phyloP scores from a whole-genome alignment of 345 rosid species.

The Syzygium aromaticum region DNA sequence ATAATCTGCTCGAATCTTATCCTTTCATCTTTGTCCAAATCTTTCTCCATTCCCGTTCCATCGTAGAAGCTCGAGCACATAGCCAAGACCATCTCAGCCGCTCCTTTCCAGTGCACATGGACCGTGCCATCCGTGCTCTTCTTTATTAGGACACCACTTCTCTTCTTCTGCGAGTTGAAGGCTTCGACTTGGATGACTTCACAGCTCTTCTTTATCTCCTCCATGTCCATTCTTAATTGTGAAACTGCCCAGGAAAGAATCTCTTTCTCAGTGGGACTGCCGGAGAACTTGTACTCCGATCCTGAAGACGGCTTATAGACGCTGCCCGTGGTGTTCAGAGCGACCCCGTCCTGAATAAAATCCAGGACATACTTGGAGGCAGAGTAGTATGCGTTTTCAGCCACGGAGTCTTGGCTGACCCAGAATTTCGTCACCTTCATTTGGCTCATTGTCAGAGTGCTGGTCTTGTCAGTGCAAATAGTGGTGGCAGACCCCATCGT shows the following conservation, averaged over 20 bases:
- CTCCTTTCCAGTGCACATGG: conserved; percentile 73
- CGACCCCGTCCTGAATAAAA: conserved; percentile 47
- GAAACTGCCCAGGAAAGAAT: conserved; percentile 60
- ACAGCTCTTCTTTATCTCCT: conserved; percentile 17
- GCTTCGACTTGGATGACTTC: conserved; percentile 45
- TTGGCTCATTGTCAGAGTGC: conserved; percentile 62
- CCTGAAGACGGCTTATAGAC: conserved; percentile 21
- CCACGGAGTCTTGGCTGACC: conserved; percentile 31
- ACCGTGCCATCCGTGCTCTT: conserved; percentile 18
- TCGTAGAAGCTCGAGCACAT: conserved; percentile 56
- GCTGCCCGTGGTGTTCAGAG: conserved; percentile 55
- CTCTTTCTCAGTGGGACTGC: conserved; percentile 66
- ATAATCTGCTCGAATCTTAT: conserved; percentile 30
- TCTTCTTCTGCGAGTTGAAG: conserved; percentile 56
- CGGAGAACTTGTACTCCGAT: conserved; percentile 32
- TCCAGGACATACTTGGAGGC: conserved; percentile 26
- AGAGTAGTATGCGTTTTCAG: conserved; percentile 5
- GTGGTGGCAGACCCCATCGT: conserved; percentile 78
- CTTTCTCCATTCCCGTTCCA: conserved; percentile 19
- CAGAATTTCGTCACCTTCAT: conserved; percentile 64
- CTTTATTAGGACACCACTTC: conserved; percentile 42
- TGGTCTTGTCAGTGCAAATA: conserved; percentile 69
- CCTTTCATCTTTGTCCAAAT: conserved; percentile 21
- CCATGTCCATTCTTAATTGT: conserved; percentile 31
- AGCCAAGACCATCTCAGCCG: conserved; percentile 62